phyloP scores from a whole-genome alignment of 768 basidiomycete species.

The Clavaria fumosa region DNA sequence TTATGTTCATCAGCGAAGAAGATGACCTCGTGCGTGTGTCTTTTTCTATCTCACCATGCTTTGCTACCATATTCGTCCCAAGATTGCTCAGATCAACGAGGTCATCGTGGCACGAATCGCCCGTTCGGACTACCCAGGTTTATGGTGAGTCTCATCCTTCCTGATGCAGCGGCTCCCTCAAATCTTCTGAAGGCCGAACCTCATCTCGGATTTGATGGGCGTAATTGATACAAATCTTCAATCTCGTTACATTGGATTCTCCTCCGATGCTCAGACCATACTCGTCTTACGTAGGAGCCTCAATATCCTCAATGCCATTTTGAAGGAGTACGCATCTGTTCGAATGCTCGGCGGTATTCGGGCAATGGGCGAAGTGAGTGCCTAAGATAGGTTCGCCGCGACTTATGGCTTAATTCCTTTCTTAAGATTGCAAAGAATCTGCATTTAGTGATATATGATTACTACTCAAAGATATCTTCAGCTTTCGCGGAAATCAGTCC shows the following conservation, averaged over 20 bases:
- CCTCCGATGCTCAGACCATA: constrained; percentile 27
- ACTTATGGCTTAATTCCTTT: constrained; percentile 6
- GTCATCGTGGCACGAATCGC: constrained; percentile 64
- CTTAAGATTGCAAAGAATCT: constrained; percentile 39
- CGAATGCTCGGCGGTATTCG: constrained; percentile 59
- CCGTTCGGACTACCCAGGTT: constrained; percentile 56
- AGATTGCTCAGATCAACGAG: constrained; percentile 74
- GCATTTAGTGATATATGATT: constrained; percentile 36
- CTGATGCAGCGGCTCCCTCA: not conserved
- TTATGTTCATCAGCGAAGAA: constrained; percentile 57
- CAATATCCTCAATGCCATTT: constrained; percentile 42
- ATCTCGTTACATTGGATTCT: constrained; percentile 28
- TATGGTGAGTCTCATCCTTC: constrained; percentile 35
- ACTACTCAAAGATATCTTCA: constrained; percentile 42
- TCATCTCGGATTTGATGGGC: constrained; percentile 38
- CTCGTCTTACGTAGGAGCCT: constrained; percentile 45
- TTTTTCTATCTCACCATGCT: constrained; percentile 4
- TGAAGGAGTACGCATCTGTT: constrained; percentile 55
- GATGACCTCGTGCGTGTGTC: constrained; percentile 53
- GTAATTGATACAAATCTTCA: constrained; percentile 40
- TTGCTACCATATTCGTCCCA: constrained; percentile 7
- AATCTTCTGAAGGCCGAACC: constrained; percentile 33
- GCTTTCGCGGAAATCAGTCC: constrained; percentile 25
- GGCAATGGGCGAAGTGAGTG: constrained; percentile 44
- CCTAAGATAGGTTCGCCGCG: not conserved